Percentiles rank a stretch among this genome's conserved stretches.
Evolutionary conservation across 106 monocot genomes (phyloP).

Genomic region (Chionographis japonica): DNA sequence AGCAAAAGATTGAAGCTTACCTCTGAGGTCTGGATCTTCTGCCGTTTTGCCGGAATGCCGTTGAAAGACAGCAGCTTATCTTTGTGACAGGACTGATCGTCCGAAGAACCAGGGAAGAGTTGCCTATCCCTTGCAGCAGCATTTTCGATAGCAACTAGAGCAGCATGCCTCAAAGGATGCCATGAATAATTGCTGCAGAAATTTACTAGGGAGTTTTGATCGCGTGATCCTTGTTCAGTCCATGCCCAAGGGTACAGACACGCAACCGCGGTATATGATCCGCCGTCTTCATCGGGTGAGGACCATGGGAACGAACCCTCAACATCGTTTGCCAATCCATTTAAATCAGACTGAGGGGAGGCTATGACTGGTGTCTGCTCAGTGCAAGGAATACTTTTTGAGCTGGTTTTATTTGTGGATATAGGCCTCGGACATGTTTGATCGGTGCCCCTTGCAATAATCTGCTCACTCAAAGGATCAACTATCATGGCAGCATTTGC

Average conservation of each 20-base stretch:
- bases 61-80: slow-evolving; percentile 11
- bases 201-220: slow-evolving; percentile 8
- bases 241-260: slow-evolving; percentile 78
- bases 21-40: slow-evolving; percentile 34
- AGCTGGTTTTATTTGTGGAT: slow-evolving; percentile 3
- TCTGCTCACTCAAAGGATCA: slow-evolving; percentile 49
- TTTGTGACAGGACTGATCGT: slow-evolving; percentile 2
- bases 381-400: neutral
- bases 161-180: slow-evolving; percentile 92
- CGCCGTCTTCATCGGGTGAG: slow-evolving; percentile 3
- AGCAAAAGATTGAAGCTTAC: slow-evolving; percentile 18
- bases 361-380: neutral
- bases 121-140: slow-evolving; percentile 59
- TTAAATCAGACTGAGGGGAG: slow-evolving; percentile 1
- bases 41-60: slow-evolving; percentile 42
- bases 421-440: slow-evolving; percentile 16
- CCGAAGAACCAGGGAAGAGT: slow-evolving; percentile 37
- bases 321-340: neutral
- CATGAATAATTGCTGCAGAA: slow-evolving; percentile 21
- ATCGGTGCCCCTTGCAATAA: slow-evolving; percentile 59
- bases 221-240: slow-evolving; percentile 17
- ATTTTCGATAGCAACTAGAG: slow-evolving; percentile 72
- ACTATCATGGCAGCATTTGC: slow-evolving; percentile 80
- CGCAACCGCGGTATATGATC: slow-evolving; percentile 27
- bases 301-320: neutral